Evolutionary conservation across 2,329 filamentous ascomycete genomes (phyloP), one percentile per base, ranked within the genome.

Genomic region (Scedosporium boydii): DNA sequence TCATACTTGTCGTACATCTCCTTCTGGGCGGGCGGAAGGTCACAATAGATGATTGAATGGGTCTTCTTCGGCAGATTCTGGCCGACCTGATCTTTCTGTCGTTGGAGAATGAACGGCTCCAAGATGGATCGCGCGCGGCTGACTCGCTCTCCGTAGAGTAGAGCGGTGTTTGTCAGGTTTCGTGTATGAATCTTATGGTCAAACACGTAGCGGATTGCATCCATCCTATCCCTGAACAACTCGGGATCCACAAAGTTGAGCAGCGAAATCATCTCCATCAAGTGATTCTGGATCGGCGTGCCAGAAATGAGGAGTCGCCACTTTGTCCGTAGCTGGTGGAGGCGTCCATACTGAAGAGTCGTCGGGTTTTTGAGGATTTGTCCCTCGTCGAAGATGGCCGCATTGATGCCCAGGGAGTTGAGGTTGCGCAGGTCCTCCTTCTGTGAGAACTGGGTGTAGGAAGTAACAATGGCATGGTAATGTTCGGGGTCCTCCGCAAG

Each of bases 81-180:
- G n/a, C 98, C 81, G 7, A 97, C 93, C 70, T 98, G 92, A 58
- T 90, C 86, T 77, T 99, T 99, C 76, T 95, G 93, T 6, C 95
- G 85, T 65, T 96, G 91, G 2, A 99, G 79, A 61, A 99, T 95
- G 71, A 99, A 99, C 0, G 95, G 95, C 26, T 93, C 91, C 70
- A 99, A 85, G 79, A 99, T 99, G 0, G 89, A 91, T 62, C 93
- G 87, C 2, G 95, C 95, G 55, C 93, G 85, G 63, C 86, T 85
- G 63, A 98, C 95, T 51, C 95, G 88, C 72, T 96, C 91, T 55
- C 86, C 88, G 23, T 95, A 96, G 1, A 99, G 78, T 10, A 98
- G 82, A 1, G 91, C 89, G 23, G 90, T 90, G 71, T 97, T 87
- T 63, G 88, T 85, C 7, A 88, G 84, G 68, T 93, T 89, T 44